Evolutionary conservation across 768 basidiomycete genomes (phyloP), one percentile per base, ranked within the genome.

Genomic region (Tremella yokohamensis): DNA sequence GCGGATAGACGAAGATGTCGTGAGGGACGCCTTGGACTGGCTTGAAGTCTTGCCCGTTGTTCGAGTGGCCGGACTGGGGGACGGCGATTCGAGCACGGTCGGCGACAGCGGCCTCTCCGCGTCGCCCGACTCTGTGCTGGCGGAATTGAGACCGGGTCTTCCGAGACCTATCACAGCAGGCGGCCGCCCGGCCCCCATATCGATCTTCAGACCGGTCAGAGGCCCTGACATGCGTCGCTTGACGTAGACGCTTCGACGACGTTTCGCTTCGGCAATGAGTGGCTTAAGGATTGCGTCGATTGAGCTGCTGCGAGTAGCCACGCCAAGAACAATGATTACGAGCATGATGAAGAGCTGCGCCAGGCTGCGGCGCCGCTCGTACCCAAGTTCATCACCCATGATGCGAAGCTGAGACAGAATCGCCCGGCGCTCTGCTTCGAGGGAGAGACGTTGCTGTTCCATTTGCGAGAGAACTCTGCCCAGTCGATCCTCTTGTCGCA

Each of bases 291-390:
- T 56, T 6, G 64, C 64, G 24, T 70, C 59, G 25, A 73, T 70
- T 0, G 61, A 61, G 26, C 51, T 59, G 45, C 64, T 62, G 20
- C 71, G 57, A 15, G 64, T 92, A 52, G 94, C 80, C 16, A 86
- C 84, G 77, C 94, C 87, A 73, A 96, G 91, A 12, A 91, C 80
- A 18, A 94, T 82, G 9, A 96, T 86, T 0, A 86, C 83, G 2
- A 96, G 80, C 4, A 94, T 81, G 6, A 93, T 81, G 70, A 87
- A 85, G 0, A 97, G 81, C 68, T 98, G 93, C 0, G 87, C 88
- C 19, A 96, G 84, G 1, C 91, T 87, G 0, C 96, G 82, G 1
- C 90, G 85, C 67, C 94, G 92, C 76, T 96, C 93, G 50, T 92
- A 81, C 0, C 86, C 79, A 29, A 92, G 90, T 83, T 97, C 92